A percentile compares a stretch with the other conserved stretches of the same genome.
These are phyloP conservation scores for Neurospora sublineolata DNA, from an alignment of 495 filamentous ascomycete genomes.

Conservation along the genomic window DNA sequence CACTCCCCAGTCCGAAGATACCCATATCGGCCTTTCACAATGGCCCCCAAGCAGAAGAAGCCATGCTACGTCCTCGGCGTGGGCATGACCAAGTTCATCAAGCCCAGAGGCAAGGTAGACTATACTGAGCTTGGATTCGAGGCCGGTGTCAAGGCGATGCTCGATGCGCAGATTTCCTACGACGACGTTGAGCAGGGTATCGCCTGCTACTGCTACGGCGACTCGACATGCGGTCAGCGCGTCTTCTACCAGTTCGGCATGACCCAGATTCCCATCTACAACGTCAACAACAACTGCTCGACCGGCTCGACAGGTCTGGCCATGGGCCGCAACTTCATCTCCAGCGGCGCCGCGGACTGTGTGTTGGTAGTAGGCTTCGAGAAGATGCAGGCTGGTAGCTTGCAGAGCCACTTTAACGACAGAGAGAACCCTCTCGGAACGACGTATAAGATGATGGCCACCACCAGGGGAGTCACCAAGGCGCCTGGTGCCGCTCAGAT, in stretches of 20 bases:
- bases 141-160: slow-evolving; percentile 88
- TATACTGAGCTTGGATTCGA: slow-evolving; percentile 88
- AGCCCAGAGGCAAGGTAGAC: slow-evolving; percentile 84
- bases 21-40: slow-evolving; percentile 10
- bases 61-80: slow-evolving; percentile 81
- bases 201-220: slow-evolving; percentile 96
- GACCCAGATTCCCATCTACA: slow-evolving; percentile 90
- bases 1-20: not conserved
- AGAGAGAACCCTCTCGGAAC: slow-evolving; percentile 64
- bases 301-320: slow-evolving; percentile 82
- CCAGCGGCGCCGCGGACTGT: slow-evolving; percentile 70
- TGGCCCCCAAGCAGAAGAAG: slow-evolving; percentile 35
- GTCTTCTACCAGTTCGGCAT: slow-evolving; percentile 99
- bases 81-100: slow-evolving; percentile 98
- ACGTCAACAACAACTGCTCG: slow-evolving; percentile 97
- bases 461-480: slow-evolving; percentile 66
- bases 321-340: slow-evolving; percentile 73
- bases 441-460: slow-evolving; percentile 64
- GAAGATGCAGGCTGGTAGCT: slow-evolving; percentile 89
- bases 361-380: slow-evolving; percentile 90
- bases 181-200: slow-evolving; percentile 92
- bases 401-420: slow-evolving; percentile 72
- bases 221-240: slow-evolving; percentile 88
- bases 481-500: slow-evolving; percentile 81
- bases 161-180: slow-evolving; percentile 91